Evolutionary conservation across 495 filamentous ascomycete species (phyloP).

Genomic region (Annulohypoxylon stygium): DNA sequence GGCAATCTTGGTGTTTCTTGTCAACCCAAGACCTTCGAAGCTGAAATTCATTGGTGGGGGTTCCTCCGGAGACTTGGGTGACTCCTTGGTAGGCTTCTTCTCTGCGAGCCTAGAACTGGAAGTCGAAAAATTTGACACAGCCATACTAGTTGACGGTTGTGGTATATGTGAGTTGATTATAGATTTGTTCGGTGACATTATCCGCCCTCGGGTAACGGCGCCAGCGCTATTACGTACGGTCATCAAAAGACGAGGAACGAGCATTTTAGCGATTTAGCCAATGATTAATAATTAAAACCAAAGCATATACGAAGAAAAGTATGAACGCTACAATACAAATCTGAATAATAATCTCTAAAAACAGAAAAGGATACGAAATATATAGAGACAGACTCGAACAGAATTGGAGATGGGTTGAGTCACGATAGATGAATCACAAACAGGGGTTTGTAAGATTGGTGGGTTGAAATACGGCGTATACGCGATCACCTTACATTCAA

Average conservation of each 20-base stretch:
- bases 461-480: slow-evolving; percentile 28
- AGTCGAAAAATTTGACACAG: slow-evolving; percentile 26
- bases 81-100: slow-evolving; percentile 19
- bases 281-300: background rate
- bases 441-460: slow-evolving; percentile 13
- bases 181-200: slow-evolving; percentile 19
- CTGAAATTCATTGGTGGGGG: slow-evolving; percentile 33
- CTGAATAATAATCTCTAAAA: background rate
- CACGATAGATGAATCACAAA: slow-evolving; percentile 1
- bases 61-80: slow-evolving; percentile 30
- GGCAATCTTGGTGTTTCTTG: slow-evolving; percentile 43
- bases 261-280: slow-evolving; percentile 23
- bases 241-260: slow-evolving; percentile 22
- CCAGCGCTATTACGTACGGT: slow-evolving; percentile 33
- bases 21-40: slow-evolving; percentile 48
- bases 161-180: slow-evolving; percentile 18
- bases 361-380: background rate
- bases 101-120: slow-evolving; percentile 15
- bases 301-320: background rate
- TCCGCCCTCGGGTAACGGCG: slow-evolving; percentile 25
- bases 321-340: background rate
- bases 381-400: background rate
- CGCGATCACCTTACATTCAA: slow-evolving; percentile 2
- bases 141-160: slow-evolving; percentile 12
- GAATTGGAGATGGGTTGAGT: slow-evolving; percentile 16